These are phyloP conservation scores for Pterocarpus santalinus DNA, from an alignment of 306 rosid genomes.

Conservation along the genomic window DNA sequence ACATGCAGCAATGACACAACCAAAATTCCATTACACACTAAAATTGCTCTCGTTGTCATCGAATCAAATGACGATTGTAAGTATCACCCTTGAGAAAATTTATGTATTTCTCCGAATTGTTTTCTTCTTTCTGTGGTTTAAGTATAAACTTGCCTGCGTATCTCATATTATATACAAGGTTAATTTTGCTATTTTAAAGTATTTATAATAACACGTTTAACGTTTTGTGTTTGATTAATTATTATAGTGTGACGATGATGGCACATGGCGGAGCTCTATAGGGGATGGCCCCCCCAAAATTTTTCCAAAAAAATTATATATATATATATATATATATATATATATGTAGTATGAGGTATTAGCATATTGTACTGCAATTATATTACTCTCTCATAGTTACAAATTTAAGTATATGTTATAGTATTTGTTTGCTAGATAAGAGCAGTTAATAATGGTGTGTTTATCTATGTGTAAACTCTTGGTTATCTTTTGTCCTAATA, in stretches of 20 bases:
- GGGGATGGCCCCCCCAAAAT: too few relatives aligned
- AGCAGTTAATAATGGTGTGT: too few relatives aligned
- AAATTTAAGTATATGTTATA: too few relatives aligned
- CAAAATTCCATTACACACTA: background rate
- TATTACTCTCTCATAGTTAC: too few relatives aligned
- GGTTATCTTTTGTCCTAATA: too few relatives aligned
- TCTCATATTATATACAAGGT: background rate
- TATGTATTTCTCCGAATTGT: background rate
- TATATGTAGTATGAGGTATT: too few relatives aligned
- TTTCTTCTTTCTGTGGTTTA: background rate
- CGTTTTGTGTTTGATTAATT: background rate
- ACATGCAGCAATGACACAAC: constrained; percentile 11
- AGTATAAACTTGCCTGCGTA: background rate
- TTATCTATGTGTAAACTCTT: too few relatives aligned
- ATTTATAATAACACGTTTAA: background rate
- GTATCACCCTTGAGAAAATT: background rate
- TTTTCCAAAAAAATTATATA: too few relatives aligned
- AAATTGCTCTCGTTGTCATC: constrained; percentile 10
- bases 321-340: too few relatives aligned
- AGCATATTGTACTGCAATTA: too few relatives aligned
- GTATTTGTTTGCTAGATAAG: too few relatives aligned
- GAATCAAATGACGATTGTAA: constrained; percentile 1
- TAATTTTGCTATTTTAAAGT: background rate
- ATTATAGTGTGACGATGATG: background rate
- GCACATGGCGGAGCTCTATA: background rate